Base-by-base conservation (phyloP, 1,284 basidiomycete genomes). In the Ceratobasidium papillatum region DNA sequence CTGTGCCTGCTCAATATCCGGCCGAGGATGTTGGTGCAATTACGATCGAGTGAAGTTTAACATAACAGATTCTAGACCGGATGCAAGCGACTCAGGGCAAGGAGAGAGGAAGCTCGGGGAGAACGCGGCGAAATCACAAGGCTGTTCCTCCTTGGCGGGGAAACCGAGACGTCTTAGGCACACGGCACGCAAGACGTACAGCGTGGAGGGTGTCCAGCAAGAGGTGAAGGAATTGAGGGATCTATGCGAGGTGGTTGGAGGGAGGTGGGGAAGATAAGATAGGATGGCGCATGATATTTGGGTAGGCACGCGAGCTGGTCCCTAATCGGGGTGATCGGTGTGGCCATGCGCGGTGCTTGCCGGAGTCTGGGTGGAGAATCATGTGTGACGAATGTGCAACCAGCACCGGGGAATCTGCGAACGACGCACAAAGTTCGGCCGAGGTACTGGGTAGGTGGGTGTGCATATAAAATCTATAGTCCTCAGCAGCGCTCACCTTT, bases 271-370 rank as follows among this genome's bases (percentile, higher is more conserved):
- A 32, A 30, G 51, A 4, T 14, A 27, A 38, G 64, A 66, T 52
- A 54, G n/a, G 51, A 66, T 47, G 43, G 64, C 64, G 64, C 49
- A 41, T 66, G 64, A 54, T 66, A 66, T 66, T 66, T 66, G 51
- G 38, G 34, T 1, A 25, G 27, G n/a, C 54, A 49, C 56, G 66
- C 34, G 49, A 41, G 51, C 34, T 32, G 30, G 34, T 52, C 22
- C 56, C 56, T 61, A 61, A 59, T 72, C 68, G 43, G 43, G 22
- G 56, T 59, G 30, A 72, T 56, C 47, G 49, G 7, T 22, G 59
- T 61, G 45, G 43, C 47, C 45, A 63, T 59, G 49, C 36, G 59
- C 45, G 71, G 45, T 22, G 47, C 32, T 51, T 45, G 36, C 54
- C 66, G 65, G 27, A 34, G 38, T 27, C 51, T 69, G 54, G 49